Base-by-base conservation (phyloP, 2,329 filamentous ascomycete species). In the Trichothecium roseum region DNA sequence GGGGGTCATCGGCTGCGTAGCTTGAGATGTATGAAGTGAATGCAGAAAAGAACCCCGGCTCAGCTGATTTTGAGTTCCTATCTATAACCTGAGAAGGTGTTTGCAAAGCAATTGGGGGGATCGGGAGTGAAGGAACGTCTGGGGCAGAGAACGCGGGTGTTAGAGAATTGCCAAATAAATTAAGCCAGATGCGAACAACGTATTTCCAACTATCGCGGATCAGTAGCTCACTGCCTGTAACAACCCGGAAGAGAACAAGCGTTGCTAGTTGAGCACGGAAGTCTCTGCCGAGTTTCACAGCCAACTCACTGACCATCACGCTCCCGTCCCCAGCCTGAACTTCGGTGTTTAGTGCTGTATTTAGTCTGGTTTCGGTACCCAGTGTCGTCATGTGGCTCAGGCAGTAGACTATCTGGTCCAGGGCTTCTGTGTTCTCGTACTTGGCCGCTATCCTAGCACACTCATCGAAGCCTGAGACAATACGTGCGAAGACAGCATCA, bases 11-110 rank as follows among this genome's bases (percentile, higher is more conserved):
- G 9, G 91, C 93, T 29, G 93, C 91, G 55, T 98, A 96, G 56
- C 89, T 96, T n/a, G 88, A 94, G 22, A 98, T 87, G 51, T 96
- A 98, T 5, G 84, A 94, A 1, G 89, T 93, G 49, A 98, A 85
- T 1, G 89, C 87, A 4, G 88, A 94, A 54, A 98, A 87, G 34
- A 98, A 74, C 5, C 91, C 87, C 3, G 79, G 78, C 18, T 98
- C 91, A 39, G 69, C 75, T 24, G 79, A 68, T 43, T 85, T 83
- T 29, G 83, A 71, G 38, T 80, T 87, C 38, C 89, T 78, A 54
- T 96, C 91, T 44, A 98, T 88, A 33, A 96, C 76, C 52, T 95
- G 88, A 8, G 86, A 91, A 2, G 91, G 88, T 10, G 78, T 85
- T 50, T 95, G 89, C 32, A 96, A 66, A 4, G 91, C 88, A 47